Evolutionary conservation across 129 eudicot species (phyloP), one percentile per base, ranked within the genome.

Genomic region (Artemisia argyi): DNA sequence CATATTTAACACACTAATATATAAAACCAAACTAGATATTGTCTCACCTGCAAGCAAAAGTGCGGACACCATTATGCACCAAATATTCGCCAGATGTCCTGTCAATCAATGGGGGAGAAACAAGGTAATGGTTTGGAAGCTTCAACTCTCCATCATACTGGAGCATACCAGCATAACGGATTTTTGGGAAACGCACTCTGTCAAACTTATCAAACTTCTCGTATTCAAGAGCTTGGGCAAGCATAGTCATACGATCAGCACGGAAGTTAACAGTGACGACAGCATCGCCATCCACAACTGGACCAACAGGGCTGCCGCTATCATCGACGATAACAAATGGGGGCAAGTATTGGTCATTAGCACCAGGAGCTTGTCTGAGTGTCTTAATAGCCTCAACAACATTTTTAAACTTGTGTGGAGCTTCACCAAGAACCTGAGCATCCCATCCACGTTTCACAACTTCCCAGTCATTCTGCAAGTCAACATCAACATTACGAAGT

Each of bases 341-440:
- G 61, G 96, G 92, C 53, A 93, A 79, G 76, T 83, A 89, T 66
- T 93, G 98, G 70, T 89, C 98, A 69, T 78, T 87, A 24, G 87
- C 79, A 11, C 82, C 78, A 13, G 98, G 94, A 1, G 44, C 78
- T 66, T 69, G 80, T 75, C 98, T 83, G 69, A 93, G 79, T 24
- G 71, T 93, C 78, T 93, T 93, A 46, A 93, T 80, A 68, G 95
- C 98, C 63, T 93, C 98, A 73, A 93, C 73, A 35, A 77, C 87
- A 69, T 63, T 85, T 81, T 73, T 89, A 60, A 93, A 93, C 63
- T 89, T 89, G 86, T 93, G 84, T 54, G 96, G 98, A 61, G 98
- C 95, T 71, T 93, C 98, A 30, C 95, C 98, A 60, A 93, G 98
- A 61, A 93, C 98, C 72, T 93, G 98, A n/a, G 98, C 96, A 72